Conservation (phyloP, 179 eudicot species). For the Patellifolia procumbens region DNA sequence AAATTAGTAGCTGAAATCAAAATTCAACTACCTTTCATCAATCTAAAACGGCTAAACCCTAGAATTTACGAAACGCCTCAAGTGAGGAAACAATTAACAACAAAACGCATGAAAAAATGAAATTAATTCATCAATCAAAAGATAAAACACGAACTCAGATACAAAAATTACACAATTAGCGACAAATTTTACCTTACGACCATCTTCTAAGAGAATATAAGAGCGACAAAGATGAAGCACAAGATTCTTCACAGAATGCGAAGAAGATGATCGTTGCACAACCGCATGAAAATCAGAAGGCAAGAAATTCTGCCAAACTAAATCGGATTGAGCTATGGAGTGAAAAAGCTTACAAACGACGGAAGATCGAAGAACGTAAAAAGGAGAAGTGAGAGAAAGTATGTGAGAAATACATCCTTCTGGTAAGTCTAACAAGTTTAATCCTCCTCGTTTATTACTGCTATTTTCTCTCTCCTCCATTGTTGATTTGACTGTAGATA, state of each 20-base stretch:
- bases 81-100: neutral
- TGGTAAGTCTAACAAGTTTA: constrained; percentile 34
- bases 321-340: constrained; percentile 24
- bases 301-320: constrained; percentile 30
- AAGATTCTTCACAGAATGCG: constrained; percentile 19
- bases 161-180: neutral
- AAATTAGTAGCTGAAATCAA: no score
- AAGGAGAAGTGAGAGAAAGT: constrained; percentile 31
- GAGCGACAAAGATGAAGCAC: constrained; percentile 35
- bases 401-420: constrained; percentile 34
- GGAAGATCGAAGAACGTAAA: constrained; percentile 26
- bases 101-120: neutral
- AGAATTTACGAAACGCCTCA: no score
- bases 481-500: neutral
- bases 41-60: no score
- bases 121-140: no score
- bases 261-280: constrained; percentile 6
- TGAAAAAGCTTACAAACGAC: constrained; percentile 28
- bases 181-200: constrained; percentile 19
- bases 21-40: no score
- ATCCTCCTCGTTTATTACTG: constrained; percentile 11
- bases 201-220: constrained; percentile 25
- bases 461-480: constrained; percentile 22
- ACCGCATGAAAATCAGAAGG: constrained; percentile 22
- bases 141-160: neutral